Base-by-base conservation (phyloP, 2,329 filamentous ascomycete genomes). In the Hypomyces rosellus region DNA sequence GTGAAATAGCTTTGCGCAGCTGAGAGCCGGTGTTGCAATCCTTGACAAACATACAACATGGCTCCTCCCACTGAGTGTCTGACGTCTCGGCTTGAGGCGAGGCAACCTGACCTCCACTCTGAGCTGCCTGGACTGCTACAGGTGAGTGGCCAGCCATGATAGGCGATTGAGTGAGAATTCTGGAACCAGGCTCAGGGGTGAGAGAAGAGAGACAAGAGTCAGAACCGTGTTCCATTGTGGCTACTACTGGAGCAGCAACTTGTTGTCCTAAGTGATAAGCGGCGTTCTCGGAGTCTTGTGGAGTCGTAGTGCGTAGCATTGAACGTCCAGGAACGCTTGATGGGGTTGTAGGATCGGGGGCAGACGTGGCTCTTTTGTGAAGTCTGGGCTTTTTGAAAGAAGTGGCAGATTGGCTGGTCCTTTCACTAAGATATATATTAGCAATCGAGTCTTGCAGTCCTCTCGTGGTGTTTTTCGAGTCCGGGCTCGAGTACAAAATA, bases 1-100 rank as follows among this genome's bases (percentile, higher is more conserved):
- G 87, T 0, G 86, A 89, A 52, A 92, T 85, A 5, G 85, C 82
- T 68, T 92, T 92, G 44, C 88, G 81, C 20, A 77, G 76, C 49
- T 80, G 75, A 5, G 80, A 82, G 4, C 74, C 75, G 0, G 80
- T 84, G 42, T 78, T 74, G 61, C 82, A 86, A 53, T 78, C 71
- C 1, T 71, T 64, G 14, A 77, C 74, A 55, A 77, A 82, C 69
- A 81, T 77, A 60, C 81, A 85, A 20, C 59, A 63, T 13, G 66
- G 50, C 22, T 48, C 50, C 37, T 39, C 41, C 30, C 46, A 45
- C 2, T 45, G 34, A 8, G 40, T n/a, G n/a, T 33, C 12, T 12
- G 33, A 30, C 4, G 36, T 16, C 9, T 25, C n/a, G 8, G 33
- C 25, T 11, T 7, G 13, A 15, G 14, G 30, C 44, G 41, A 15